These are phyloP conservation scores for Sechiopsis laciniata DNA, from an alignment of 306 rosid species.

Conservation along the genomic window DNA sequence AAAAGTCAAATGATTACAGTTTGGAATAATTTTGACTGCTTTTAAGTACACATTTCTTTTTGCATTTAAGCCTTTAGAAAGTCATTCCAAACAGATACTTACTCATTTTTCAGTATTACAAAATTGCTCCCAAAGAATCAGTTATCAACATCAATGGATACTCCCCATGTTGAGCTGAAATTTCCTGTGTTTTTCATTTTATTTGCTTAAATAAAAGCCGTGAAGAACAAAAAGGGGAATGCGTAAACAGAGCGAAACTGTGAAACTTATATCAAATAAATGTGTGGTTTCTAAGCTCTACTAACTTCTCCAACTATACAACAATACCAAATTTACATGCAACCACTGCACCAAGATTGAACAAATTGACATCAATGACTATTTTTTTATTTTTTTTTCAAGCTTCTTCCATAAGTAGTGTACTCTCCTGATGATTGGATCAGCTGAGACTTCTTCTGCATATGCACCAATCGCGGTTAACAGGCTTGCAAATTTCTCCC, in stretches of 20 bases:
- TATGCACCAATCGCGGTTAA: slow-evolving; percentile 70
- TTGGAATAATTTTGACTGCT: too few species aligned
- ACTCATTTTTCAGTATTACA: not conserved
- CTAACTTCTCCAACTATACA: not conserved
- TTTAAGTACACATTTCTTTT: too few species aligned
- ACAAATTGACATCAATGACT: not conserved
- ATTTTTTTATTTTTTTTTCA: not conserved
- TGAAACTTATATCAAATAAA: not conserved
- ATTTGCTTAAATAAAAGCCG: not conserved
- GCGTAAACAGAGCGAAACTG: not conserved
- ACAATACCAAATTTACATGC: not conserved
- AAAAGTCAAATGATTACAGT: too few species aligned
- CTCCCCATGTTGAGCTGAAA: not conserved
- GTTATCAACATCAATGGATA: not conserved
- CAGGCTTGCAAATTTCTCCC: slow-evolving; percentile 42
- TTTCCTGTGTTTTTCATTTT: not conserved
- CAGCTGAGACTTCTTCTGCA: slow-evolving; percentile 86
- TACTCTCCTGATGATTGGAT: slow-evolving; percentile 64
- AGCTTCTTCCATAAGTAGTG: slow-evolving; percentile 45
- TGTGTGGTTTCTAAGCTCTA: not conserved
- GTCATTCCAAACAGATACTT: not conserved
- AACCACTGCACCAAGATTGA: not conserved
- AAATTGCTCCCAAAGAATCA: not conserved
- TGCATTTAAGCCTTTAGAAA: too few species aligned
- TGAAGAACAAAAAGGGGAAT: not conserved